phyloP scores from a whole-genome alignment of 2,329 filamentous ascomycete genomes.

The Chaetomiaceae sp. region DNA sequence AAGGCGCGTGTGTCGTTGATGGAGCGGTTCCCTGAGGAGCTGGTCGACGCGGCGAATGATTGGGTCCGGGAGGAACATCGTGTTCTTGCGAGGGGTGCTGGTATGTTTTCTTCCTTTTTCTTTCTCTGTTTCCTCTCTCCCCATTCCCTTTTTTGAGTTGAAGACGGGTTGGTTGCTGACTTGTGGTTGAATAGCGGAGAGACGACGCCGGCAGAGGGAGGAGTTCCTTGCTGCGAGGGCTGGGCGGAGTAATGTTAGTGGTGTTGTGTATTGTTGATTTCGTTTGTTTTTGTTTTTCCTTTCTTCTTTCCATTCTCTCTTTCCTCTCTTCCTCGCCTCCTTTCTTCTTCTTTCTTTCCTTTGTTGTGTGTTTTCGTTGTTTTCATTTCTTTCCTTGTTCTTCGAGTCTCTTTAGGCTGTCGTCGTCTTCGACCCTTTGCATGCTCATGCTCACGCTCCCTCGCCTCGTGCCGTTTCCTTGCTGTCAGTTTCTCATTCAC shows the following conservation, averaged over 20 bases:
- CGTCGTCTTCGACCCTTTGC: no score
- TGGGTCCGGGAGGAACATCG: conserved; percentile 20
- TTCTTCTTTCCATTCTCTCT: not conserved
- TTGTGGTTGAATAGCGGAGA: conserved; percentile 8
- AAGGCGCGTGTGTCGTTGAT: conserved; percentile 2
- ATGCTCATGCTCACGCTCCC: not conserved
- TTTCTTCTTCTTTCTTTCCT: not conserved
- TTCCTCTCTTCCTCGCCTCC: not conserved
- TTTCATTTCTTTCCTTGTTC: no score
- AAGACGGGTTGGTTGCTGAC: not conserved
- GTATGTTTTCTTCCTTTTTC: conserved; percentile 6
- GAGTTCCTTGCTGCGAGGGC: conserved; percentile 11
- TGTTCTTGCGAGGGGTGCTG: conserved; percentile 6
- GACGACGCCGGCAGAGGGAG: conserved; percentile 16
- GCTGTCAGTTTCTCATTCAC: no score
- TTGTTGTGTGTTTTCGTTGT: not conserved
- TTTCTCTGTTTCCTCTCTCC: not conserved
- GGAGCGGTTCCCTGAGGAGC: conserved; percentile 20
- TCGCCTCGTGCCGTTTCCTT: not conserved
- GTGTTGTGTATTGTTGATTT: not conserved
- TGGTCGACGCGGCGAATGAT: conserved; percentile 17
- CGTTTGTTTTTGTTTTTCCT: not conserved
- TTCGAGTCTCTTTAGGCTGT: no score
- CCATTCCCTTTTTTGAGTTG: not conserved
- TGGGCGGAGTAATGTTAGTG: not conserved